Percentiles rank a stretch among this genome's conserved stretches.
Conservation (phyloP, 2,329 filamentous ascomycete species). For the Fusarium secorum region DNA sequence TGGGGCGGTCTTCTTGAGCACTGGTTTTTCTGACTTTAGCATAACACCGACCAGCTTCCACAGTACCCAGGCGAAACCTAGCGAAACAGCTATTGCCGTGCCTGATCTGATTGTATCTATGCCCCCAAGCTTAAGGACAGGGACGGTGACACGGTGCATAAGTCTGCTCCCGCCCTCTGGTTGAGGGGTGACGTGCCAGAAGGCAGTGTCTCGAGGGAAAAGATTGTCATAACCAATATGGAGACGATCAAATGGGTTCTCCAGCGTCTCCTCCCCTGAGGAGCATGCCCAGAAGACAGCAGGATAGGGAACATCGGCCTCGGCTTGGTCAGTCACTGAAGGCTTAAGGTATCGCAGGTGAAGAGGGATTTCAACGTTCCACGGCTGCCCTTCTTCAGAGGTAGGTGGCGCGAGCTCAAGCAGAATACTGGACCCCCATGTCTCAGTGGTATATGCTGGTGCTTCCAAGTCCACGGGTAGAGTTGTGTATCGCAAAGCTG, state of each 20-base stretch:
- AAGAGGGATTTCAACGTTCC: constrained; percentile 77
- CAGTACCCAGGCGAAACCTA: constrained; percentile 75
- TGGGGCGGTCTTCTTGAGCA: neutral
- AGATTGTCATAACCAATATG: constrained; percentile 86
- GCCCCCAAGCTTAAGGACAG: constrained; percentile 67
- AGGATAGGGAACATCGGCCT: constrained; percentile 77
- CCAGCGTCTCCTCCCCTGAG: constrained; percentile 71
- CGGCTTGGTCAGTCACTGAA: constrained; percentile 59
- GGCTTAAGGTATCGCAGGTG: constrained; percentile 85
- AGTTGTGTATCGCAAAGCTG: constrained; percentile 70
- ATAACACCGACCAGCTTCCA: constrained; percentile 59
- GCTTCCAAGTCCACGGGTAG: constrained; percentile 89
- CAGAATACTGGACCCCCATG: constrained; percentile 83
- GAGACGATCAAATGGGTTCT: constrained; percentile 85
- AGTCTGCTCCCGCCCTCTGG: constrained; percentile 51
- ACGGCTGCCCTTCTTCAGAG: constrained; percentile 52
- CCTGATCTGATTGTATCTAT: constrained; percentile 59
- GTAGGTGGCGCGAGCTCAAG: constrained; percentile 72
- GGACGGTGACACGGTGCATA: constrained; percentile 66
- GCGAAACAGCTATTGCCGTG: constrained; percentile 65
- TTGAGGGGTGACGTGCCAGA: constrained; percentile 77
- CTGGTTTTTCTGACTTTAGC: constrained; percentile 2
- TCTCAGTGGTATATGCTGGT: constrained; percentile 77
- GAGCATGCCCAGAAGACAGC: constrained; percentile 90
- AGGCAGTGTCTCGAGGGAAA: constrained; percentile 79